These are phyloP conservation scores for Saccharomycopsis olivae DNA, from an alignment of 805 yeast genomes.

Conservation along the genomic window DNA sequence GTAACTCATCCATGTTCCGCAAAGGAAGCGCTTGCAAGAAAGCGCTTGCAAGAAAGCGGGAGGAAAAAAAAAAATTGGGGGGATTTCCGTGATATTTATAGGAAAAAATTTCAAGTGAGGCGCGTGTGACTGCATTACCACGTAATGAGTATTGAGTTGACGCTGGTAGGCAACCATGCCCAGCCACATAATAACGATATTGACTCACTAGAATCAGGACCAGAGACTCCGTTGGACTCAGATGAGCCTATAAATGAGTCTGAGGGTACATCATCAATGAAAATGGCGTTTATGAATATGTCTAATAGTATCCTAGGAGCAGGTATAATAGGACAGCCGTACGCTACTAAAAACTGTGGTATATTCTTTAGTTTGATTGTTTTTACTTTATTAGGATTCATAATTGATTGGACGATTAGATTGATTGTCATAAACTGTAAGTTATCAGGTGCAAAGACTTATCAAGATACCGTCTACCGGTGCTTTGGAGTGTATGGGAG, in stretches of 20 bases:
- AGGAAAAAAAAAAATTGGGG: too few relatives aligned
- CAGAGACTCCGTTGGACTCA: constrained; percentile 6
- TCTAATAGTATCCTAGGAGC: constrained; percentile 93
- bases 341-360: constrained; percentile 76
- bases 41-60: too few relatives aligned
- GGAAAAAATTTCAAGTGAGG: too few relatives aligned
- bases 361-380: constrained; percentile 60
- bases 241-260: constrained; percentile 2
- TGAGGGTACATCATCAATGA: constrained; percentile 41
- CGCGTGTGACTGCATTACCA: too few relatives aligned
- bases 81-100: too few relatives aligned
- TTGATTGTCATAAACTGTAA: constrained; percentile 76
- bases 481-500: constrained; percentile 74
- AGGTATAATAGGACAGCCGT: constrained; percentile 91
- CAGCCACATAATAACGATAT: too few relatives aligned
- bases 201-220: too few relatives aligned
- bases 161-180: too few relatives aligned
- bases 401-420: constrained; percentile 83
- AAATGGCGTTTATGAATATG: constrained; percentile 95
- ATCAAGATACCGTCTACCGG: constrained; percentile 73
- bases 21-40: too few relatives aligned
- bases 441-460: constrained; percentile 62
- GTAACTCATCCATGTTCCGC: too few relatives aligned
- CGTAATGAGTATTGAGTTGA: too few relatives aligned
- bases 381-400: constrained; percentile 46